A percentile compares a stretch with the other conserved stretches of the same genome.
Conservation (phyloP, 1,284 basidiomycete genomes). For the Spongispora temasekensis region DNA sequence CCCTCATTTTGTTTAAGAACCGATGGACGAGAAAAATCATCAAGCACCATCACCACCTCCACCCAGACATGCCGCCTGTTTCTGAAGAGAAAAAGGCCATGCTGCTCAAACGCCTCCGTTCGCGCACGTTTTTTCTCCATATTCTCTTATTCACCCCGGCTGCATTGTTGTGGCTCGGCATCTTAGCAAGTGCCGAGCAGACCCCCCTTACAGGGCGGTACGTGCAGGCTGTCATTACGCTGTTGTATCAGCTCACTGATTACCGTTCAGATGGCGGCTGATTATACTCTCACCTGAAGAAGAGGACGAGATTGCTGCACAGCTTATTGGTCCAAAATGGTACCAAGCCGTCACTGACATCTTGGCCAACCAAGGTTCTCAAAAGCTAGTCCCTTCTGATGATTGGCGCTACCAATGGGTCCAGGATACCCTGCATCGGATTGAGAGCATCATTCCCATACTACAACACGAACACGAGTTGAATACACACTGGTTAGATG, state of each 20-base stretch:
- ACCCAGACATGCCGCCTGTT: constrained; percentile 43
- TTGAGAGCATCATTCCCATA: constrained; percentile 72
- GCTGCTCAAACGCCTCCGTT: constrained; percentile 49
- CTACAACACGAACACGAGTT: constrained; percentile 57
- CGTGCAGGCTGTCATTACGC: constrained; percentile 21
- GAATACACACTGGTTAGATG: constrained; percentile 57
- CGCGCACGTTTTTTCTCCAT: constrained; percentile 53
- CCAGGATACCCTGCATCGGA: constrained; percentile 65
- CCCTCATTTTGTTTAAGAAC: constrained; percentile 61
- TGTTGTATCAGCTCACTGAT: too few relatives aligned
- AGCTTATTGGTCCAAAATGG: constrained; percentile 83
- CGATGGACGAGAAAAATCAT: constrained; percentile 52
- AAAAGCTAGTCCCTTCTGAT: constrained; percentile 58
- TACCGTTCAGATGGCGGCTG: constrained; percentile 65
- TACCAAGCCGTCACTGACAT: constrained; percentile 80
- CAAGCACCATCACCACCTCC: constrained; percentile 49
- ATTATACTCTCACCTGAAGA: constrained; percentile 90
- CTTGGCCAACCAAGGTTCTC: constrained; percentile 67
- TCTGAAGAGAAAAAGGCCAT: constrained; percentile 51
- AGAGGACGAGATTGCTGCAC: constrained; percentile 79
- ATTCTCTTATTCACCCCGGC: constrained; percentile 68
- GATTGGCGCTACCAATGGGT: constrained; percentile 92
- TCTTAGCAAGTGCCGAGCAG: constrained; percentile 76
- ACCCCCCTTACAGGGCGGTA: constrained; percentile 85
- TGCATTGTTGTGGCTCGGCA: constrained; percentile 70